Conservation (phyloP, 2,329 filamentous ascomycete genomes). For the Zasmidium cellare region DNA sequence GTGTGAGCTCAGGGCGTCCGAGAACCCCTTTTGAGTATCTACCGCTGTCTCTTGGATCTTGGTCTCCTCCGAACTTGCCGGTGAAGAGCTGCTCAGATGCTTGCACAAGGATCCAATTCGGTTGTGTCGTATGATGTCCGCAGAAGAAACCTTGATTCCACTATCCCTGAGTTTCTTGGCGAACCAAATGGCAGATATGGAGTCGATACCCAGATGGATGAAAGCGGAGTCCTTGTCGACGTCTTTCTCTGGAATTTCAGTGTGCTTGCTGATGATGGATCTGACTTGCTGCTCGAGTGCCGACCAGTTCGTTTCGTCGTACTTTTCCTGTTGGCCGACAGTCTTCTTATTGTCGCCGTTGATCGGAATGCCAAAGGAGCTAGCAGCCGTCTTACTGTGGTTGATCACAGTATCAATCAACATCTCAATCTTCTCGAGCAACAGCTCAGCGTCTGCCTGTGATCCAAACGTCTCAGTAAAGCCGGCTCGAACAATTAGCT, state of each 20-base stretch:
- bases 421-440: conserved; percentile 15
- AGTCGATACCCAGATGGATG: conserved; percentile 18
- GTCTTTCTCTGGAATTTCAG: conserved; percentile 1
- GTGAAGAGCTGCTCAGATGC: not conserved
- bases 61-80: not conserved
- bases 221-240: conserved; percentile 16
- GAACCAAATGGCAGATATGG: conserved; percentile 17
- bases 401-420: conserved; percentile 10
- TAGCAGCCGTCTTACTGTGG: conserved; percentile 4
- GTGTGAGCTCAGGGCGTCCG: not conserved
- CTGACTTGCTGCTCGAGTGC: conserved; percentile 9
- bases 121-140: conserved; percentile 13
- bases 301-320: conserved; percentile 8
- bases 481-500: conserved; percentile 10
- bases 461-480: conserved; percentile 7
- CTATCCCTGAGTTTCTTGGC: conserved; percentile 11
- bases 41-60: not conserved
- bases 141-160: conserved; percentile 16
- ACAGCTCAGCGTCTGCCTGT: not conserved
- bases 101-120: conserved; percentile 10
- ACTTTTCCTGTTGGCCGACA: not conserved
- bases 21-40: not conserved
- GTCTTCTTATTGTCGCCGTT: not conserved
- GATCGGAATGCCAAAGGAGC: conserved; percentile 1
- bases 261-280: conserved; percentile 6